phyloP scores from a whole-genome alignment of 106 monocot species.

The Narthecium ossifragum region DNA sequence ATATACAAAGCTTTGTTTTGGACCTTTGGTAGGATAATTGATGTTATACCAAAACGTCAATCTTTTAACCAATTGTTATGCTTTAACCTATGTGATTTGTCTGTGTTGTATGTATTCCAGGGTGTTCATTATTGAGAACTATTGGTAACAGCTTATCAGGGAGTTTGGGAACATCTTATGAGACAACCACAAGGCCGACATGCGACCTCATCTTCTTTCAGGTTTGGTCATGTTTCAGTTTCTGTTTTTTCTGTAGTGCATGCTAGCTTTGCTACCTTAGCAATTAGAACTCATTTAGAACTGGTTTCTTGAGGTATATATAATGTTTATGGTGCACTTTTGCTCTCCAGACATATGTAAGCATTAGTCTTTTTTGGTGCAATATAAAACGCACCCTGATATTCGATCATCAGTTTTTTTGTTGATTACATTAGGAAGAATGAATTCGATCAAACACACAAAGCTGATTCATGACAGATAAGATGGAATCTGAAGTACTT shows the following conservation, averaged over 20 bases:
- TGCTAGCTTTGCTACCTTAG: neutral
- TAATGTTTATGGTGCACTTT: neutral
- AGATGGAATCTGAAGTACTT: no score
- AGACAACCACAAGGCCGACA: slow-evolving; percentile 5
- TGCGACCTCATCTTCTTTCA: slow-evolving; percentile 27
- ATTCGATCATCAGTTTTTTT: no score
- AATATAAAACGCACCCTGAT: no score
- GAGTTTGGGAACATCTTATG: slow-evolving; percentile 8
- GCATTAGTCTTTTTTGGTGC: neutral
- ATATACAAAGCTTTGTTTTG: no score
- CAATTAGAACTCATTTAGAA: neutral
- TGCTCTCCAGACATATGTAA: neutral
- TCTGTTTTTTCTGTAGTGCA: neutral
- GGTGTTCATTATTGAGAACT: slow-evolving; percentile 34
- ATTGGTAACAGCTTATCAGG: slow-evolving; percentile 31
- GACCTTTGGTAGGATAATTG: no score
- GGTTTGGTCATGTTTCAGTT: slow-evolving; percentile 19
- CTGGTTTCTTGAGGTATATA: neutral
- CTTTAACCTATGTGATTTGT: no score
- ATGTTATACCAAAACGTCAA: no score
- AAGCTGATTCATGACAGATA: no score
- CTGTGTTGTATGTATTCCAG: no score
- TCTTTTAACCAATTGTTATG: no score
- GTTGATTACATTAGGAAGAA: no score
- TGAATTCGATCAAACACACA: no score